Evolutionary conservation across 2,329 filamentous ascomycete species (phyloP), one percentile per base, ranked within the genome.

Genomic region (Stachybotrys chartarum): DNA sequence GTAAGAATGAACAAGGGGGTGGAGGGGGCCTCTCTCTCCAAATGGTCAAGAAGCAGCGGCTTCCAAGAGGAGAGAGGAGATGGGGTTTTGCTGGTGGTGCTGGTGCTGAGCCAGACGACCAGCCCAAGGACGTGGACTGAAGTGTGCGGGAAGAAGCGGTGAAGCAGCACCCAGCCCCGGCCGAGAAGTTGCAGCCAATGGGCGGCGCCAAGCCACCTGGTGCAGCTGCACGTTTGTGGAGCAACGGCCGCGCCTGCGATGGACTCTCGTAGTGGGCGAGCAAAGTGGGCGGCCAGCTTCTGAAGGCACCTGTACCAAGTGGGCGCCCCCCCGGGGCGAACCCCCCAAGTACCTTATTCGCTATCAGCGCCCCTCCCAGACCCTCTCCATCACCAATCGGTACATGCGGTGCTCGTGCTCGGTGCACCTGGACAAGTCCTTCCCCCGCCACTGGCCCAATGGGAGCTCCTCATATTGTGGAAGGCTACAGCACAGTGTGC

Each of bases 91-190:
- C 8, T 24, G 45, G 8, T 5, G 45, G 45, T 47, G 45, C 45
- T 42, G 35, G 35, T 42, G 35, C 35, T 42, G 35, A 42, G 35
- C 35, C 35, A 42, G 35, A 42, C 35, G 35, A 42, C 35, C 35
- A 42, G 10, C 35, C 35, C 24, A 24, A 24, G 24, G 24, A 24
- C 24, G 24, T 24, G 35, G 5, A 42, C 35, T 42, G 35, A 42
- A 42, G 35, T 42, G 35, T 61, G 60, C 57, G 58, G 60, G 62
- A 71, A 71, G 69, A 71, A 69, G 69, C 69, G 69, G 69, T 71
- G 69, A 71, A 70, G 66, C 56, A 31, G 60, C 57, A 57, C 59
- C 66, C 66, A 69, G 67, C 66, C 64, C 67, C 61, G 61, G 63
- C 66, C 65, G 64, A 64, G 60, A 24, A 65, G 53, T 56, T 58